phyloP scores from a whole-genome alignment of 225 moss, liverwort and hornwort genomes.

The Climacium dendroides region DNA sequence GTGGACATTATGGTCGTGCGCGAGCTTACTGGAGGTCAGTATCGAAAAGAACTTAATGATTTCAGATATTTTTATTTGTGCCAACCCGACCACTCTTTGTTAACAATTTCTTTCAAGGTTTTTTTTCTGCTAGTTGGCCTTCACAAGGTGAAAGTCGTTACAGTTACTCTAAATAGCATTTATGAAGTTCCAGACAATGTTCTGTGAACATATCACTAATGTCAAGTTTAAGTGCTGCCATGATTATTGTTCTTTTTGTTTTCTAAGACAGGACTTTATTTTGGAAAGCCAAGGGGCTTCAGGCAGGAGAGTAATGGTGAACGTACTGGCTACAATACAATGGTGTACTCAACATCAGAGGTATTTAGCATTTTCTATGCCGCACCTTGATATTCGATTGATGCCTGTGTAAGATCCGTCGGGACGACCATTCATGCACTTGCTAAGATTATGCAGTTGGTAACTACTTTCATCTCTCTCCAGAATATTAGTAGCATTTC shows the following conservation, averaged over 20 bases:
- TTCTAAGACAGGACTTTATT: slow-evolving; percentile 72
- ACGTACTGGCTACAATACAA: slow-evolving; percentile 61
- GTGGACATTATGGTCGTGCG: slow-evolving; percentile 99
- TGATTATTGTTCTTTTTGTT: neutral
- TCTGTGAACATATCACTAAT: neutral
- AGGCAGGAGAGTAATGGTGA: slow-evolving; percentile 56
- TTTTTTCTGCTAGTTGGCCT: neutral
- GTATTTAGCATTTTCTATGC: slow-evolving; percentile 11
- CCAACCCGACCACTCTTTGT: neutral
- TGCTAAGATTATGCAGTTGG: neutral
- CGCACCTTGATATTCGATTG: neutral
- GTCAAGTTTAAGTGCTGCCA: slow-evolving; percentile 1
- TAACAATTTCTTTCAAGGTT: neutral
- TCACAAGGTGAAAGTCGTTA: neutral
- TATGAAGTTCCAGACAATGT: neutral
- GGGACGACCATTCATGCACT: neutral
- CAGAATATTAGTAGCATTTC: neutral
- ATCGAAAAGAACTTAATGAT: neutral
- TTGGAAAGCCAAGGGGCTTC: slow-evolving; percentile 86
- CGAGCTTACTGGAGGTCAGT: slow-evolving; percentile 90
- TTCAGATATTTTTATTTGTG: neutral
- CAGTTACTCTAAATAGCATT: neutral
- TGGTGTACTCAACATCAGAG: slow-evolving; percentile 84
- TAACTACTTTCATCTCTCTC: neutral
- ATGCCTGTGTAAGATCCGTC: neutral